Percentiles rank a stretch among this genome's conserved stretches.
Evolutionary conservation across 768 basidiomycete genomes (phyloP).

Genomic region (Phaeolepiota aurea): DNA sequence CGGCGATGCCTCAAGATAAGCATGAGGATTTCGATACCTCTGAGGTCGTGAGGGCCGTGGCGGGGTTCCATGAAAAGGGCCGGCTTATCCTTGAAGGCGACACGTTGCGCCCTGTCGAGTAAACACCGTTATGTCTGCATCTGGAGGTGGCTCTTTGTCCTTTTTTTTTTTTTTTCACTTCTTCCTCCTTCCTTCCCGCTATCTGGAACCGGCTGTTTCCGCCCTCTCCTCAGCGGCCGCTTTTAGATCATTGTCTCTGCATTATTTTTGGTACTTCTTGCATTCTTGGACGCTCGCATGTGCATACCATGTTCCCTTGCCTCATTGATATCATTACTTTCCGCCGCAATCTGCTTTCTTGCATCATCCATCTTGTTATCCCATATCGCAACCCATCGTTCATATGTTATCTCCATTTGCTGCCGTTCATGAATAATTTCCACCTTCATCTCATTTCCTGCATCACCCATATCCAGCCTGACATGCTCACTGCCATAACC

Average conservation of each 20-base stretch:
- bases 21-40: constrained; percentile 76
- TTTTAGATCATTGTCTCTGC: too few relatives aligned
- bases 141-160: neutral
- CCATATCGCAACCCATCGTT: too few relatives aligned
- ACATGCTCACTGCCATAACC: too few relatives aligned
- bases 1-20: constrained; percentile 70
- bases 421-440: too few relatives aligned
- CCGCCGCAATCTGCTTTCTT: too few relatives aligned
- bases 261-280: neutral
- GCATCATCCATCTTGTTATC: too few relatives aligned
- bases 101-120: constrained; percentile 23
- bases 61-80: constrained; percentile 35
- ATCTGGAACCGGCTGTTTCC: neutral
- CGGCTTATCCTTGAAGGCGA: constrained; percentile 47
- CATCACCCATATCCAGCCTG: too few relatives aligned
- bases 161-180: neutral
- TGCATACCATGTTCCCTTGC: too few relatives aligned
- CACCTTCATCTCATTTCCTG: too few relatives aligned
- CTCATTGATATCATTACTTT: too few relatives aligned
- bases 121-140: constrained; percentile 2
- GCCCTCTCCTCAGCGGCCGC: neutral
- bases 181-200: neutral
- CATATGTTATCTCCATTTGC: too few relatives aligned
- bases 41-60: constrained; percentile 52
- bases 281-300: too few relatives aligned